phyloP scores from a whole-genome alignment of 2,329 filamentous ascomycete genomes.

The Trichophyton mentagrophytes region DNA sequence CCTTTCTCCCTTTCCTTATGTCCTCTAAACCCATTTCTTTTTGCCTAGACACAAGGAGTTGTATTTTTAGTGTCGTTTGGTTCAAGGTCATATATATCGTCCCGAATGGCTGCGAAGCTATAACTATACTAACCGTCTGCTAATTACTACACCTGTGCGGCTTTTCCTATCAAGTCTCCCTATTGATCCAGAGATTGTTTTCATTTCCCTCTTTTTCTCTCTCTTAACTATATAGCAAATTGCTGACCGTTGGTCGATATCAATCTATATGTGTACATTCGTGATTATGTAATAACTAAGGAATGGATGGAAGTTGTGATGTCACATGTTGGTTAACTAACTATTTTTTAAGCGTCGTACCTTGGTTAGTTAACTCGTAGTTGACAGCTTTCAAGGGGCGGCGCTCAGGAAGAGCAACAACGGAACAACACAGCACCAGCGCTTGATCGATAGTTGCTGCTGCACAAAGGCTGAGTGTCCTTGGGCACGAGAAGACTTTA shows the following conservation, averaged over 20 bases:
- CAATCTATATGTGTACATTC: too few species aligned
- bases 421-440: background rate
- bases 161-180: background rate
- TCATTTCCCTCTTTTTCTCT: background rate
- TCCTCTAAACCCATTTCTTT: background rate
- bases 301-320: too few species aligned
- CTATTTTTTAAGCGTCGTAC: too few species aligned
- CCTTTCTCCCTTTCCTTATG: background rate
- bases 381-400: background rate
- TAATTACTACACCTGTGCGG: background rate
- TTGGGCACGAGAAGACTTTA: background rate
- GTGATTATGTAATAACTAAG: background rate
- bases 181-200: background rate
- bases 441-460: background rate
- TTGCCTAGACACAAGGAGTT: background rate
- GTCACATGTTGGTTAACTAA: too few species aligned
- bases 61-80: background rate
- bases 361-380: background rate
- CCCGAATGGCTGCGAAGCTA: background rate
- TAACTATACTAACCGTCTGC: background rate
- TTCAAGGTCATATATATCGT: background rate
- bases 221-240: too few species aligned
- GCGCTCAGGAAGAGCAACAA: background rate
- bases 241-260: too few species aligned
- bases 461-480: background rate